Evolutionary conservation across 2,329 filamentous ascomycete species (phyloP).

Genomic region (Fonsecaea monophora): DNA sequence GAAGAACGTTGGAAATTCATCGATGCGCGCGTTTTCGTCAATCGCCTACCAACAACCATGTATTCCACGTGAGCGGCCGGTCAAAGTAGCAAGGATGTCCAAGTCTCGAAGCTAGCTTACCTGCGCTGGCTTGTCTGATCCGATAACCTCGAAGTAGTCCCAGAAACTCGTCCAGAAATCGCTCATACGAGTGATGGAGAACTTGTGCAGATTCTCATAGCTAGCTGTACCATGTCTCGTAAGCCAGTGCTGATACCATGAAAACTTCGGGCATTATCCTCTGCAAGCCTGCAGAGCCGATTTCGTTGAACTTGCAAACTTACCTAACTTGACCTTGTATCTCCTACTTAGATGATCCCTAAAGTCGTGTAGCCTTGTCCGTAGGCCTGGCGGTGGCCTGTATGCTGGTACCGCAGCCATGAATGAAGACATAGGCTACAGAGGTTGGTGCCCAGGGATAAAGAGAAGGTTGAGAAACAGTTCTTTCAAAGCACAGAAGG

Average conservation of each 20-base stretch:
- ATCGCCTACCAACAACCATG: conserved; percentile 41
- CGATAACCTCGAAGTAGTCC: conserved; percentile 43
- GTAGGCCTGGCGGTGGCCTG: conserved; percentile 6
- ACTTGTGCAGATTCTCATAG: conserved; percentile 48
- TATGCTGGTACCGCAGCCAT: conserved; percentile 17
- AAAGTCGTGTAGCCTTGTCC: conserved; percentile 19
- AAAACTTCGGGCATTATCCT: background rate
- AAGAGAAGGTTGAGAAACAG: too few relatives aligned
- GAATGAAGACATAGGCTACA: background rate
- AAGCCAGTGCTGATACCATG: background rate
- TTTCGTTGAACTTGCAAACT: conserved; percentile 21
- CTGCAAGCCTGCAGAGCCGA: background rate
- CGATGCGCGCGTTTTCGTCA: conserved; percentile 47
- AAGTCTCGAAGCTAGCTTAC: conserved; percentile 1
- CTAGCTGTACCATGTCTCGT: background rate
- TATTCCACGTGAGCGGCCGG: too few relatives aligned
- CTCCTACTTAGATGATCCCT: conserved; percentile 18
- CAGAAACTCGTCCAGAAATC: conserved; percentile 53
- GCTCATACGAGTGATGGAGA: conserved; percentile 48
- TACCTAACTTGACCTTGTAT: conserved; percentile 18
- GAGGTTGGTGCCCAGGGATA: too few relatives aligned
- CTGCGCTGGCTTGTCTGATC: conserved; percentile 30
- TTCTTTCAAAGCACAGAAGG: too few relatives aligned
- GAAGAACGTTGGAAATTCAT: conserved; percentile 49
- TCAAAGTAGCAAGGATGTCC: background rate